Evolutionary conservation across 2,329 filamentous ascomycete genomes (phyloP), one percentile per base, ranked within the genome.

Genomic region (Mycocentrospora acerina): DNA sequence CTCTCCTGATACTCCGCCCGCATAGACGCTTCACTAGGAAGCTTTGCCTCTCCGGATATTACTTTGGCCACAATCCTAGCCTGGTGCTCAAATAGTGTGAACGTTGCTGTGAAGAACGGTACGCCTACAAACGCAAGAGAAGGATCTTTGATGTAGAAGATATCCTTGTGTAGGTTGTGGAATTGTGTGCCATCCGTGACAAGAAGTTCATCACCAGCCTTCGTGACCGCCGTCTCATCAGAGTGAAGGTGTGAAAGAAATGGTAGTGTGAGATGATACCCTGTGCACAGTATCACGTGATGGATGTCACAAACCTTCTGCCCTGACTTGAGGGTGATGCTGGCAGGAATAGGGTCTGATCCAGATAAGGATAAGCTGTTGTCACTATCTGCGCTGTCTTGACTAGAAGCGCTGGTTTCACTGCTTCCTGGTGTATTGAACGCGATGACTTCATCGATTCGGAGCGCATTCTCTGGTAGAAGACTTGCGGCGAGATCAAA

Each of bases 31-130:
- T 60, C 34, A 0, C 57, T 44, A 0, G 82, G 81, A 14, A 85
- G 56, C 2, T 52, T 44, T 0, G 72, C 73, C 22, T 71, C 67
- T 0, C 79, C 80, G 0, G 77, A 69, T 4, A 82, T 71, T 0
- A 83, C 75, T 3, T 78, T 73, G 0, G 82, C 77, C 0, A 84
- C 68, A 0, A 74, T 76, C 46, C 83, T 78, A 0, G 81, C 82
- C 56, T 88, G 84, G 49, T 85, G 85, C 43, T 87, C 83, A 44
- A 86, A 87, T 0, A 86, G 68, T 0, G 80, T 81, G 53, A 86
- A 88, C 0, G 83, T 86, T 0, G 82, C 81, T 0, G 79, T 79
- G 53, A 84, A 79, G 53, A 81, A 85, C 0, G 81, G 82, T 0
- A 83, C 77, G 0, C 83, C 83, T 13, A 86, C 69, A 46, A 86